Conservation (phyloP, 1,284 basidiomycete species). For the Rugosomyces carneus region DNA sequence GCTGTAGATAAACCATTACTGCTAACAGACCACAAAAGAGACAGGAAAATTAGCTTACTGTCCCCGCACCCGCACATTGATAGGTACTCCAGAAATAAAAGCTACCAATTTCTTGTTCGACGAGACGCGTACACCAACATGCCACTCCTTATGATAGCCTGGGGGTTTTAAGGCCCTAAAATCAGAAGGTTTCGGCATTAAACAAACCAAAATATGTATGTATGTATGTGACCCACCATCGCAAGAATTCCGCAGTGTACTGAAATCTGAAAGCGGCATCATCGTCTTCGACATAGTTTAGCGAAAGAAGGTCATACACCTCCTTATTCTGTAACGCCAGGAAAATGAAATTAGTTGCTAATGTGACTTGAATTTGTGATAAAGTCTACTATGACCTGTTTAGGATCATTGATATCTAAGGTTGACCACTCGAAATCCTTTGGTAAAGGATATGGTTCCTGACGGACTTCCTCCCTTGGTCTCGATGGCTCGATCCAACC, state of each 20-base stretch:
- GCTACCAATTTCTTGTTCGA: slow-evolving; percentile 93
- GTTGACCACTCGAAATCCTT: slow-evolving; percentile 92
- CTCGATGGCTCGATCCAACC: slow-evolving; percentile 87
- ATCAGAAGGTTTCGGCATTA: neutral
- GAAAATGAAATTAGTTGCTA: neutral
- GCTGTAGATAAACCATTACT: slow-evolving; percentile 32
- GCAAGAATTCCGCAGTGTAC: slow-evolving; percentile 91
- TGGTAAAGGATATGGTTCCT: slow-evolving; percentile 85
- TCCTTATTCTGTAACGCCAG: slow-evolving; percentile 66
- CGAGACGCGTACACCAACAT: slow-evolving; percentile 89
- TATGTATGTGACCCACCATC: slow-evolving; percentile 58
- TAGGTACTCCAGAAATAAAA: slow-evolving; percentile 94
- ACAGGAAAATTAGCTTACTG: slow-evolving; percentile 47
- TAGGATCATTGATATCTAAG: slow-evolving; percentile 75
- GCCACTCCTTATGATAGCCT: slow-evolving; percentile 92
- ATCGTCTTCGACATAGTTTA: slow-evolving; percentile 97
- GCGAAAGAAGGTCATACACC: slow-evolving; percentile 86
- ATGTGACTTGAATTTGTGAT: neutral
- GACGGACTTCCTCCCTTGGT: slow-evolving; percentile 73
- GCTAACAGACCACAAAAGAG: neutral
- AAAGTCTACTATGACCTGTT: slow-evolving; percentile 42
- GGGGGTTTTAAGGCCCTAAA: slow-evolving; percentile 90
- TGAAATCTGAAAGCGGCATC: slow-evolving; percentile 95
- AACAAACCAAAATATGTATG: neutral
- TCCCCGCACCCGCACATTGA: slow-evolving; percentile 73